These are phyloP conservation scores for Exophiala phaeomuriformis DNA, from an alignment of 2,329 filamentous ascomycete genomes.

Conservation along the genomic window DNA sequence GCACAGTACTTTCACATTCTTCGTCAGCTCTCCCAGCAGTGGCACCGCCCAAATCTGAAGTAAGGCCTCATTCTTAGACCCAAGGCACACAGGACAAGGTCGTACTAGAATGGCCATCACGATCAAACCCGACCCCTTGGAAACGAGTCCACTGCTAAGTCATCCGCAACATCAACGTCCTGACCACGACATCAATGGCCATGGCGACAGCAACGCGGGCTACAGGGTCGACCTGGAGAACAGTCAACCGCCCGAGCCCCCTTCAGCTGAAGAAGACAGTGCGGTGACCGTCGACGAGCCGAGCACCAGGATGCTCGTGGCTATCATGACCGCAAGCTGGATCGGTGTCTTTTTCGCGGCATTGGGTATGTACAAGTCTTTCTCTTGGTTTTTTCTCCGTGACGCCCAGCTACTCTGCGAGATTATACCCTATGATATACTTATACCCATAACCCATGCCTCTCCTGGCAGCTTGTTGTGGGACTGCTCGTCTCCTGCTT, in stretches of 20 bases:
- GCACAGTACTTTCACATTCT: too few species aligned
- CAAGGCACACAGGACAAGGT: too few species aligned
- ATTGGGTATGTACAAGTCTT: slow-evolving; percentile 35
- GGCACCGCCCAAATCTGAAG: too few species aligned
- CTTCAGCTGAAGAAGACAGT: slow-evolving; percentile 13
- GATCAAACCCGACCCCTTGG: slow-evolving; percentile 1
- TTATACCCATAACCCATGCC: too few species aligned
- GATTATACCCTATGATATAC: too few species aligned
- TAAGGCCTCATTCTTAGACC: too few species aligned
- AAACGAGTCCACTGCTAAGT: slow-evolving; percentile 20
- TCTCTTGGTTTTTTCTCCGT: not conserved
- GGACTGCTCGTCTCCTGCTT: not conserved
- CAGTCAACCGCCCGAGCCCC: not conserved
- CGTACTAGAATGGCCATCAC: too few species aligned
- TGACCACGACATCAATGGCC: not conserved
- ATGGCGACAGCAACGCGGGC: slow-evolving; percentile 1
- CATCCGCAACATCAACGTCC: not conserved
- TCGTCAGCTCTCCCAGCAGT: too few species aligned
- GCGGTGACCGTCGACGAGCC: slow-evolving; percentile 37
- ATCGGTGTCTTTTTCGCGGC: slow-evolving; percentile 51
- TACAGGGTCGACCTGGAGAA: slow-evolving; percentile 6
- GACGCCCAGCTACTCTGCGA: too few species aligned
- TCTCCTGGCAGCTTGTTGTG: not conserved
- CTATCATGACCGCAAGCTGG: slow-evolving; percentile 47
- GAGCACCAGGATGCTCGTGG: slow-evolving; percentile 40